Base-by-base conservation (phyloP, 1,139 yeast genomes). In the Lodderomyces pseudojiufengensis region DNA sequence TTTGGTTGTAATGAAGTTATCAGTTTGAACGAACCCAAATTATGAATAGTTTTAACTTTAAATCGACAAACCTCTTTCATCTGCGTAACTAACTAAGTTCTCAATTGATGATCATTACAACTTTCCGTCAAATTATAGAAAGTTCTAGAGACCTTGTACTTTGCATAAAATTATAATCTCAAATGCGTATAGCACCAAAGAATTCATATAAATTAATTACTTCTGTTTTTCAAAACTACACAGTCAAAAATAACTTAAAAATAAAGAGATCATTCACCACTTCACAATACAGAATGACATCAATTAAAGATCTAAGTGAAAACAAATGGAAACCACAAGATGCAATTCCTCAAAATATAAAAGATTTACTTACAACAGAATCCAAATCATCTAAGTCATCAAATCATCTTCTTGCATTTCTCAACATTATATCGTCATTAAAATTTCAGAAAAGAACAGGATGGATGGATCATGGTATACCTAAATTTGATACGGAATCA, bases 391-490 rank as follows among this genome's bases (percentile, higher is more conserved):
- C 52, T 23, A 54, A 55, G 5, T 42, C 46, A 7, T 51, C 64
- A 39, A 74, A 77, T 55, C 76, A 73, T 54, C 73, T 81, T 34
- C 62, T 80, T 41, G 82, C 84, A 21, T 88, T 92, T 53, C 72
- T 87, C 45, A 87, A 87, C 52, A 78, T 90, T 34, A 75, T 88
- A 2, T 74, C 85, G 38, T 71, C 78, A 26, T 70, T 92, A 50
- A 92, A 92, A 61, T 68, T 80, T 5, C 95, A 87, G 49, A 80
- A 75, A 48, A 76, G 98, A 54, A 90, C 97, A 1, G 98, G 98
- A 2, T 92, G 98, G 98, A 59, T 92, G 21, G 90, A 88, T 51
- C 78, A 78, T 51, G 78, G 76, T 10, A 71, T 92, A 24, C 72
- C 78, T 0, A 55, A 59, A 8, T 54, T 48, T 2, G 51, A 61